Base-by-base conservation (phyloP, 805 yeast species). In the Spathaspora boniae region DNA sequence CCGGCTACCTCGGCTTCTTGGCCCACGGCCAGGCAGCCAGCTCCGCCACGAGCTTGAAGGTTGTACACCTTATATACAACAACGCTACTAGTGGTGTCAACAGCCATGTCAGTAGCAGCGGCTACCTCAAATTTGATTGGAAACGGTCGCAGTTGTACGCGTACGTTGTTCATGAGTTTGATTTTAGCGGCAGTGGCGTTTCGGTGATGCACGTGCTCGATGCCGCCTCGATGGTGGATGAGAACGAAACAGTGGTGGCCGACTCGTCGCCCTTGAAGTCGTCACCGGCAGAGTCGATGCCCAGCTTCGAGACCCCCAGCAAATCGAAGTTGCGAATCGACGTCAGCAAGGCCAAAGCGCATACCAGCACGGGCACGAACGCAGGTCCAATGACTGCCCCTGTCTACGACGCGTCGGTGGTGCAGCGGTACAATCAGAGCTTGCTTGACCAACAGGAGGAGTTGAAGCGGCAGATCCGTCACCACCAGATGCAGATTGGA, bases 201-300 rank as follows among this genome's bases (percentile, higher is more conserved):
- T 34, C 42, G 4, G 29, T 18, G 27, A 28, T 33, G n/a, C 29
- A 26, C 19, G 22, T 27, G 19, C 22, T 23, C n/a, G 4, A 7
- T 5, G 17, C 21, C 20, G n/a, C n/a, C n/a, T n/a, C n/a, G n/a
- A n/a, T n/a, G n/a, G 58, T 47, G 11, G 62, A 60, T 29, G 72
- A 66, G 21, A 62, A 63, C 38, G 70, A 58, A 29, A 66, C 72
- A 2, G 67, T 64, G 6, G 30, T 65, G 8, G 72, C 68, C 2
- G 60, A 62, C 30, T 59, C 70, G 2, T 65, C 71, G 6, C 72
- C 72, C 1, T 42, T 43, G 11, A 55, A 53, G 35, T 29, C 47
- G 1, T 51, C 61, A 5, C 59, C 62, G 0, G 31, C 16, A 16
- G 25, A 18, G 9, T 27, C 34, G 14, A 8, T 11, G 7, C 7